Evolutionary conservation across 768 basidiomycete genomes (phyloP).

Genomic region (Fistulinella prunicolor): DNA sequence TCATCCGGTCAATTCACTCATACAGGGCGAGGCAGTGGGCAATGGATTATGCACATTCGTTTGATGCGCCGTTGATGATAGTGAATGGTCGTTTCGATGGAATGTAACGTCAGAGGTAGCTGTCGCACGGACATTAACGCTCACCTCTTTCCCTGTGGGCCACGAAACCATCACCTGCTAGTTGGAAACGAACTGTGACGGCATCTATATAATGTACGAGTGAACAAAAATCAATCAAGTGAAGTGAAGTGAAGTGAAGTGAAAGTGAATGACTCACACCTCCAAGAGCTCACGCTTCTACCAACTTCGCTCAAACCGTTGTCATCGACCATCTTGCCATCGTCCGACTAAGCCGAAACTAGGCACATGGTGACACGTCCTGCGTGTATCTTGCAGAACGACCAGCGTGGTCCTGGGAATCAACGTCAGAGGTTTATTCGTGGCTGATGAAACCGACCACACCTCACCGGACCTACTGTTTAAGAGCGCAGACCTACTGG

Average conservation of each 20-base stretch:
- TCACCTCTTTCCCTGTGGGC: background rate
- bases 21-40: background rate
- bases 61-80: background rate
- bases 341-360: slow-evolving; percentile 75
- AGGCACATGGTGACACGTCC: slow-evolving; percentile 24
- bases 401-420: slow-evolving; percentile 70
- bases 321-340: slow-evolving; percentile 37
- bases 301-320: slow-evolving; percentile 47
- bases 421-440: background rate
- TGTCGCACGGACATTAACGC: background rate
- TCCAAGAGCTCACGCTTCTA: slow-evolving; percentile 82
- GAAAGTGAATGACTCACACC: slow-evolving; percentile 44
- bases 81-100: background rate
- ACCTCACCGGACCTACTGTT: slow-evolving; percentile 55
- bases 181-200: background rate
- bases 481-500: slow-evolving; percentile 56
- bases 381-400: slow-evolving; percentile 59
- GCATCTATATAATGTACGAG: background rate
- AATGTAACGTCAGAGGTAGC: background rate
- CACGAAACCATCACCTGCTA: background rate
- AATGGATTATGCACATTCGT: background rate
- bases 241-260: background rate
- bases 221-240: background rate
- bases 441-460: background rate
- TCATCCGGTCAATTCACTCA: background rate